Conservation (phyloP, 345 rosid species). For the Citrus trifoliata region DNA sequence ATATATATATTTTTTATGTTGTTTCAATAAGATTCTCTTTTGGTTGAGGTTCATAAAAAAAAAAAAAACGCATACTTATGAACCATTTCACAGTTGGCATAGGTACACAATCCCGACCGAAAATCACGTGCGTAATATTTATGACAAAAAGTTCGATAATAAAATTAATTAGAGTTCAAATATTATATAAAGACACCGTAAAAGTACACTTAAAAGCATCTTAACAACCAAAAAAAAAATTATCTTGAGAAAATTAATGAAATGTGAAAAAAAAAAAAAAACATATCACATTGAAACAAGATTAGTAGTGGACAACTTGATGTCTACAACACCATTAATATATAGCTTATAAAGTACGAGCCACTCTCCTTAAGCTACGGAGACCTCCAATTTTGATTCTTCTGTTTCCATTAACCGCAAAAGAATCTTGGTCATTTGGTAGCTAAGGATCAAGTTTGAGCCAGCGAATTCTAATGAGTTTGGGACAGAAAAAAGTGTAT, state of each 20-base stretch:
- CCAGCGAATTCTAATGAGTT: slow-evolving; percentile 6
- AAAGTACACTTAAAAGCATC: slow-evolving; percentile 1
- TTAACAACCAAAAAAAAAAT: slow-evolving; percentile 15
- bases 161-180: not conserved
- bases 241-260: not conserved
- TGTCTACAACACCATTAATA: not conserved
- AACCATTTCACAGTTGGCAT: no score
- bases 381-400: not conserved
- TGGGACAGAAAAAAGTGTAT: not conserved
- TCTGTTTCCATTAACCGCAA: slow-evolving; percentile 8
- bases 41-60: no score
- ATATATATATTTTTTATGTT: no score
- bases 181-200: not conserved
- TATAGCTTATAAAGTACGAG: not conserved
- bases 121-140: no score
- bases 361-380: not conserved
- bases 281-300: slow-evolving; percentile 11
- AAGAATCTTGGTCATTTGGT: slow-evolving; percentile 18
- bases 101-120: no score
- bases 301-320: slow-evolving; percentile 7
- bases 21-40: no score
- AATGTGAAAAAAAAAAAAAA: no score
- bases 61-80: no score
- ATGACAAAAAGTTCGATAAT: no score
- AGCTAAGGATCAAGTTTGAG: not conserved